Percentiles rank a stretch among this genome's conserved stretches.
Conservation (phyloP, 139 green algal genomes). For the Nannochloris sp. region DNA sequence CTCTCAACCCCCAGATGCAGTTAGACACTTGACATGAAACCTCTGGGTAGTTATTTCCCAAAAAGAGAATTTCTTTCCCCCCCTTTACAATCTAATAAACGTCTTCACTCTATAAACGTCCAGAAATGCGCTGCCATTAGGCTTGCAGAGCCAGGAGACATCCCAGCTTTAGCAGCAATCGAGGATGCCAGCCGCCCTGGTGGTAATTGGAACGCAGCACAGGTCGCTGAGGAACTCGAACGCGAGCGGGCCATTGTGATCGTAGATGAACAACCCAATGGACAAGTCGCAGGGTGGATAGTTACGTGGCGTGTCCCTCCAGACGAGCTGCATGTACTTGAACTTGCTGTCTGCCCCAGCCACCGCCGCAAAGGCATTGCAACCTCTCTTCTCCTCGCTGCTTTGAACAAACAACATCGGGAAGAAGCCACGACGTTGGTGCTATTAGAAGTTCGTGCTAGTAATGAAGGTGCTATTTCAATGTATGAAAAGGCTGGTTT, state of each 20-base stretch:
- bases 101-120: too few relatives aligned
- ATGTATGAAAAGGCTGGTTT: conserved; percentile 21
- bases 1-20: too few relatives aligned
- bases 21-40: too few relatives aligned
- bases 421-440: background rate
- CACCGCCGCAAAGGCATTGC: conserved; percentile 4
- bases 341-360: conserved; percentile 8
- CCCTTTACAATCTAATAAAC: too few relatives aligned
- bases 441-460: conserved; percentile 7
- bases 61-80: too few relatives aligned
- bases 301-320: conserved; percentile 1
- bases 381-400: background rate
- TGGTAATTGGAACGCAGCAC: background rate
- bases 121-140: background rate
- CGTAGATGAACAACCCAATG: background rate
- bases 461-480: background rate
- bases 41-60: too few relatives aligned
- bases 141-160: background rate
- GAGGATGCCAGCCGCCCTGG: conserved; percentile 1
- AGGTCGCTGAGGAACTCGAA: background rate
- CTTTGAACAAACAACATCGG: background rate
- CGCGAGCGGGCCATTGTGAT: background rate
- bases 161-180: background rate
- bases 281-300: conserved; percentile 4
- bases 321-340: conserved; percentile 11